Evolutionary conservation across 176 grass and related monocot genomes (phyloP), one percentile per base, ranked within the genome.

Genomic region (Ensete glaucum): DNA sequence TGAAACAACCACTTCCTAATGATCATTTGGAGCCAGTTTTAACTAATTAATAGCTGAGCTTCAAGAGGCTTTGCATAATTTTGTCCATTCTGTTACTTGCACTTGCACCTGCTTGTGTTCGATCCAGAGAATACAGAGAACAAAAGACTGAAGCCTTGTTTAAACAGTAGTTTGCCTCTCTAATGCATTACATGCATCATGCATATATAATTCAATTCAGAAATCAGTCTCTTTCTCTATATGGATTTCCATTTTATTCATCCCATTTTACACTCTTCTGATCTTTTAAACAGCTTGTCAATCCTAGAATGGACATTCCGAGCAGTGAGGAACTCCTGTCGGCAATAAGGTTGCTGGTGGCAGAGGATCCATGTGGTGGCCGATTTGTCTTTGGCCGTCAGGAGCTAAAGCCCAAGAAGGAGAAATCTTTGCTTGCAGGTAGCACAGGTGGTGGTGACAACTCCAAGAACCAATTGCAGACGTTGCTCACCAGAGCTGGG

Each of bases 241-340:
- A 66, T 20, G 8, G 2, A 51, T 73, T 54, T 8, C 12, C 17
- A 19, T 74, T 55, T 22, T 55, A 9, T 25, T 9, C 8, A 8
- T 20, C 14, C 5, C 48, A 53, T 24, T 25, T 53, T 2, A 77
- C 43, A 53, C 19, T 24, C 59, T 64, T 16, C 17, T 64, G 1
- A 14, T 60, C 1, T 78, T 26, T 58, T 14, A 77, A 51, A 71
- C 82, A 97, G 93, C 90, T 97, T 54, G 85, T 88, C 83, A 99
- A 99, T 57, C 88, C 95, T 73, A 91, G 83, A 84, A 89, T 91
- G 82, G 84, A 93, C 67, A 80, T 94, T 27, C 85, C 85, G 83
- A 81, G 82, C 64, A 87, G 95, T 52, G 88, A 99, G 73, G 88
- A 94, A 50, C 82, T 99, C 51, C 76, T 99, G 49, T 99, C 90